Base-by-base conservation (phyloP, 371 early-diverging fungal genomes). In the Mucor velutinosus region DNA sequence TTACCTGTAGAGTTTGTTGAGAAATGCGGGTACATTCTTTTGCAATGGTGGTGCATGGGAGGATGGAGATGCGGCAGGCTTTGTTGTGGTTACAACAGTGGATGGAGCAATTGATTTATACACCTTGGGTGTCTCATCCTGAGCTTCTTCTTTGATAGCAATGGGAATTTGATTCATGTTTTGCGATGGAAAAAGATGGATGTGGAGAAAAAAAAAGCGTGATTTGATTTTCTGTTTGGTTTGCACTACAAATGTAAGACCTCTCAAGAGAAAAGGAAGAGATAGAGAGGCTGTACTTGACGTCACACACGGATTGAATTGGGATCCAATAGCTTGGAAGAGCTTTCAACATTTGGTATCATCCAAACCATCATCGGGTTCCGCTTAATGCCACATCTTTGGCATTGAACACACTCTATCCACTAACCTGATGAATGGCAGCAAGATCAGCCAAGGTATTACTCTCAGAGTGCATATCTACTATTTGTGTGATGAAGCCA, bases 1-100 rank as follows among this genome's bases (percentile, higher is more conserved):
- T 69, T 84, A 87, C 89, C 84, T 87, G 84, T 93, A 94, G 7
- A 95, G 87, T 79, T 96, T 96, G 76, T 94, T 94, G 41, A 94
- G 75, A 67, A 96, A 96, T 1, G 94, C 92, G 0, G 95, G 92
- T 23, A 95, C 91, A 58, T 85, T 92, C 64, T 83, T 86, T 25
- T 73, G 73, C 7, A 62, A 41, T 10, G 63, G 45, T 12, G 62
- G 67, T 8, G 57, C 23, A 41, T 43, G 55, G 7, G 43, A 45
- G 19, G 45, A 45, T 6, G 21, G 19, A 19, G 21, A 30, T 7
- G 11, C 12, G 27, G 8, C 14, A 15, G 19, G 27, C 29, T 15
- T 25, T 27, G n/a, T 43, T 19, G 61, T 55, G 1, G 32, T 43
- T 14, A 57, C 35, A 21, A 17, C 25, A 4, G 62, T 53, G 1